Base-by-base conservation (phyloP, 2,329 filamentous ascomycete species). In the Chaetothyriales sp. region DNA sequence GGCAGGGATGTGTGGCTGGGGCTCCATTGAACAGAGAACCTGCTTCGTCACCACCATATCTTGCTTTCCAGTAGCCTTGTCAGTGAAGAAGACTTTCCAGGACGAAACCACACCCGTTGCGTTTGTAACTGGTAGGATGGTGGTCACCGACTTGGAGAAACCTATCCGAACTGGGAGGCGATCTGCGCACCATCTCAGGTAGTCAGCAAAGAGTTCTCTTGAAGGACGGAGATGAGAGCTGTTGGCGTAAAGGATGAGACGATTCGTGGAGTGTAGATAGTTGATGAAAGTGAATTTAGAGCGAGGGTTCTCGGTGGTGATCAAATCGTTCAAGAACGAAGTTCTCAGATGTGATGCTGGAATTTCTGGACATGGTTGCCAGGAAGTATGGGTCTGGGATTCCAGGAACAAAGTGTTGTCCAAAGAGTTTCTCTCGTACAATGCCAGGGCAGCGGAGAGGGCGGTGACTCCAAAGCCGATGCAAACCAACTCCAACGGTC, bases 251-350 rank as follows among this genome's bases (percentile, higher is more conserved):
- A 47, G 20, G 15, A 56, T 47, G 20, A 60, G 52, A n/a, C 48
- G 46, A 18, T 56, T 52, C 9, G 50, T 56, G 25, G 46, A 47
- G 33, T 60, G 56, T 20, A 60, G 55, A 44, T 57, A 60, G 28
- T 55, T 57, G 29, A 60, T 43, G 51, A 60, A 60, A 1, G 58
- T 58, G 53, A 59, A 60, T 9, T 48, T 51, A 2, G 56, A 58
- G 5, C 58, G 52, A 10, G 58, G 58, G 43, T 60, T 59, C 33
- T 57, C 53, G 13, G 55, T 52, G 10, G 58, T 60, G 46, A 59
- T 49, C 46, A 60, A 46, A 44, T 60, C 58, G 43, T 56, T 51
- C 46, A 60, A 46, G 47, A 60, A 59, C 15, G 57, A 55, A 9
- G 49, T 55, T 20, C 52, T 51, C 53, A 59, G 48, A n/a, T 54